Evolutionary conservation across 2,329 filamentous ascomycete species (phyloP).

Genomic region (Cordyceps farinosa): DNA sequence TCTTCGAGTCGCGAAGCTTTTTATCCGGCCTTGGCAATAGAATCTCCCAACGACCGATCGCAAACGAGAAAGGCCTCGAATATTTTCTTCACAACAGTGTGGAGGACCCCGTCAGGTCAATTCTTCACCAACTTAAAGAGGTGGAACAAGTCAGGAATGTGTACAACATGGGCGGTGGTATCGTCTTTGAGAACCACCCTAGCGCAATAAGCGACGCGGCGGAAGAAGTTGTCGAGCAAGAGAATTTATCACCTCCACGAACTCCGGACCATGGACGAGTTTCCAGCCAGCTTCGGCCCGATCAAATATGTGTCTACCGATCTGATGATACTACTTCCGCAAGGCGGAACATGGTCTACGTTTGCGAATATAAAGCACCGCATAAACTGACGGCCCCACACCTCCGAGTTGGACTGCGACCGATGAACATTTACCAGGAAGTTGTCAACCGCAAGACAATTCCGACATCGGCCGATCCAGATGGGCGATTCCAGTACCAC

Average conservation of each 20-base stretch:
- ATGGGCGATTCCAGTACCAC: constrained; percentile 33
- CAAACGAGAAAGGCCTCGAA: constrained; percentile 31
- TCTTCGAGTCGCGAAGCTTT: too few relatives aligned
- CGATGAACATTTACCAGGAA: constrained; percentile 39
- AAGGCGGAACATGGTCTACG: constrained; percentile 26
- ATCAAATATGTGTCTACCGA: constrained; percentile 32
- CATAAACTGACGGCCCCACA: constrained; percentile 42
- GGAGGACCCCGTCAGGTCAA: constrained; percentile 29
- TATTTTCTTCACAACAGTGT: constrained; percentile 29
- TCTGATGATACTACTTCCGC: constrained; percentile 16
- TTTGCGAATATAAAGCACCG: constrained; percentile 46
- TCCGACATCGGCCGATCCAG: constrained; percentile 25
- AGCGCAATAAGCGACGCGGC: constrained; percentile 27
- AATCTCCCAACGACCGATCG: constrained; percentile 20
- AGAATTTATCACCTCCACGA: constrained; percentile 17
- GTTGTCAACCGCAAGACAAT: constrained; percentile 29
- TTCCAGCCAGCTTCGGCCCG: constrained; percentile 27
- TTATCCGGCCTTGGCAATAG: constrained; percentile 25
- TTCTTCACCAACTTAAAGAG: constrained; percentile 29
- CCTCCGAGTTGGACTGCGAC: constrained; percentile 39
- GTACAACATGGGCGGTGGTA: constrained; percentile 28
- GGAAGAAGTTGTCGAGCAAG: constrained; percentile 28
- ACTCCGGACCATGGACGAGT: constrained; percentile 23
- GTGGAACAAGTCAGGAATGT: constrained; percentile 21
- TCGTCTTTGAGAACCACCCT: constrained; percentile 33